These are phyloP conservation scores for Ananas comosus DNA, from an alignment of 176 grass and related monocot species.

Conservation along the genomic window DNA sequence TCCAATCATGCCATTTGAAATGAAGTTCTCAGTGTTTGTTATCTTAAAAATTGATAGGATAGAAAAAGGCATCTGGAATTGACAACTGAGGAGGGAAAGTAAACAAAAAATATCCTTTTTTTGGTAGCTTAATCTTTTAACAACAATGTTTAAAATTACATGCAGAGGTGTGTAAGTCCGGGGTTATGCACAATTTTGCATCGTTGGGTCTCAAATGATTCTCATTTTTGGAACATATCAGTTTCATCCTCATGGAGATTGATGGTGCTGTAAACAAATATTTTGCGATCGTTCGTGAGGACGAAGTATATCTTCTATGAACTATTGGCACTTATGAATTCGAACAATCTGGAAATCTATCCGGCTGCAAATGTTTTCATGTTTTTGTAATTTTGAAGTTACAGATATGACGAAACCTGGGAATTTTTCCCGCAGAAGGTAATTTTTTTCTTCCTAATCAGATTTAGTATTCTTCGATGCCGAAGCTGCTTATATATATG, in stretches of 20 bases:
- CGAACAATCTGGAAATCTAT: not conserved
- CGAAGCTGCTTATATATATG: slow-evolving; percentile 9
- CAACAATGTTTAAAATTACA: too few species aligned
- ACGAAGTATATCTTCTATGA: not conserved
- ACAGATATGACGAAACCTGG: slow-evolving; percentile 11
- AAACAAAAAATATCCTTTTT: too few species aligned
- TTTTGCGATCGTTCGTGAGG: not conserved
- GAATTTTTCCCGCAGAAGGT: slow-evolving; percentile 8
- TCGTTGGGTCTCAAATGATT: too few species aligned
- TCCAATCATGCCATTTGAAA: too few species aligned
- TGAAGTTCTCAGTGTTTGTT: too few species aligned
- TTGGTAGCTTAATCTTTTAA: too few species aligned
- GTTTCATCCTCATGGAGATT: not conserved
- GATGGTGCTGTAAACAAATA: not conserved
- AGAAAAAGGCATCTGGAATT: too few species aligned
- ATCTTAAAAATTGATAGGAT: too few species aligned
- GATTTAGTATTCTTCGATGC: slow-evolving; percentile 5
- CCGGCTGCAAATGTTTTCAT: not conserved
- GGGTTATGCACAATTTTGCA: too few species aligned
- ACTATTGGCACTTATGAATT: not conserved
- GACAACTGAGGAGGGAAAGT: too few species aligned
- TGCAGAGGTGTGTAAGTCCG: too few species aligned
- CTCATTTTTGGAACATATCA: too few species aligned
- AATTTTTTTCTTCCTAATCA: not conserved
- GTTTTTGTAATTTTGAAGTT: not conserved